phyloP scores from a whole-genome alignment of 768 basidiomycete species.

The Multifurca ochricompacta region DNA sequence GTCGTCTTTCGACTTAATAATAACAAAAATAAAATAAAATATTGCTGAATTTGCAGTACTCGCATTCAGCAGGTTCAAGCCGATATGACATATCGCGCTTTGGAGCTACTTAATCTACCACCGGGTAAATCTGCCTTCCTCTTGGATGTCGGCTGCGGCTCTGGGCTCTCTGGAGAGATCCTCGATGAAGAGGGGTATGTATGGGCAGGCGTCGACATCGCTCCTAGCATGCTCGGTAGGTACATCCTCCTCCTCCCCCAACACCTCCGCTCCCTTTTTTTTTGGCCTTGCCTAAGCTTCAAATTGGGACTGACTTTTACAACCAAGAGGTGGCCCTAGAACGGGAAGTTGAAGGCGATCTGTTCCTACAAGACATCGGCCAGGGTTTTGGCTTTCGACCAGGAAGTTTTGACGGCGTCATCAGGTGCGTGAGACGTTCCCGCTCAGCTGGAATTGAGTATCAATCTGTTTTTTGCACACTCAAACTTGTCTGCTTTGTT shows the following conservation, averaged over 20 bases:
- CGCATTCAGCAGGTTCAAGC: slow-evolving; percentile 96
- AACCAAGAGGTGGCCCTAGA: slow-evolving; percentile 85
- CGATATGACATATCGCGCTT: slow-evolving; percentile 92
- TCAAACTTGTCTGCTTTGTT: background rate
- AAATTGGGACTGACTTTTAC: background rate
- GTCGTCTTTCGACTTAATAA: background rate
- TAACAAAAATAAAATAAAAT: too few species aligned
- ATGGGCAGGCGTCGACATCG: slow-evolving; percentile 92
- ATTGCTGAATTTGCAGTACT: slow-evolving; percentile 46
- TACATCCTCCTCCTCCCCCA: background rate
- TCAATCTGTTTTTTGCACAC: background rate
- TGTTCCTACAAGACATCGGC: slow-evolving; percentile 95
- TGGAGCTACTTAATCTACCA: slow-evolving; percentile 84
- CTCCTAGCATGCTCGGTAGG: slow-evolving; percentile 94
- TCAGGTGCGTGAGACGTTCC: slow-evolving; percentile 51
- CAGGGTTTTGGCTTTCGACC: slow-evolving; percentile 97
- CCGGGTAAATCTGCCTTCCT: slow-evolving; percentile 74
- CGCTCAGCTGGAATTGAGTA: background rate
- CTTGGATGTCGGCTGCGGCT: slow-evolving; percentile 95
- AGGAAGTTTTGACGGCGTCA: slow-evolving; percentile 95
- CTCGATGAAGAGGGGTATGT: slow-evolving; percentile 88
- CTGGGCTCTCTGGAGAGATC: slow-evolving; percentile 94
- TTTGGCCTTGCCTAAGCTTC: background rate
- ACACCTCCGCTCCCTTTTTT: too few species aligned
- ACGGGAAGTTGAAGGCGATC: slow-evolving; percentile 90